These are phyloP conservation scores for Elongisporangium anandrum DNA, from an alignment of 352 stramenopile genomes.

Conservation along the genomic window DNA sequence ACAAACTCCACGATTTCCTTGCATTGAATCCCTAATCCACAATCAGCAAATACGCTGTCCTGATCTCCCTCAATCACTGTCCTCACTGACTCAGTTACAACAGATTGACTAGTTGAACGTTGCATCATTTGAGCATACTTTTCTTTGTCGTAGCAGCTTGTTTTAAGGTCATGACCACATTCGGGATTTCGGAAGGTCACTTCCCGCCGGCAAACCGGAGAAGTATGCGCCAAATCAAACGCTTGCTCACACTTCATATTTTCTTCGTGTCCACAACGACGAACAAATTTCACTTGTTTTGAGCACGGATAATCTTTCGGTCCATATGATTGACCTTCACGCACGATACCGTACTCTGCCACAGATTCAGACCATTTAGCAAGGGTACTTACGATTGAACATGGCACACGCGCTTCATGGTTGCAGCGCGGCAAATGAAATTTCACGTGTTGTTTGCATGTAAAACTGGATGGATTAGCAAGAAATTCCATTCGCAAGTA, in stretches of 20 bases:
- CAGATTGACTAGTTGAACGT: neutral
- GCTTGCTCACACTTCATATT: constrained; percentile 55
- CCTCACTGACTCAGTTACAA: constrained; percentile 23
- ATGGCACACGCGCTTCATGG: constrained; percentile 46
- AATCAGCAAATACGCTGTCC: constrained; percentile 25
- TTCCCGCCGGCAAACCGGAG: constrained; percentile 37
- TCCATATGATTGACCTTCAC: constrained; percentile 59
- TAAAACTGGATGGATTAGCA: constrained; percentile 20
- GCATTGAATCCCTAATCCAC: constrained; percentile 44
- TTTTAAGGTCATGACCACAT: constrained; percentile 57
- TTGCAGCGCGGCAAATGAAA: constrained; percentile 59
- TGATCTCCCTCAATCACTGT: constrained; percentile 24
- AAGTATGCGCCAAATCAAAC: constrained; percentile 52
- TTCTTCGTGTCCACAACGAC: constrained; percentile 56
- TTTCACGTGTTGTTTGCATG: constrained; percentile 51
- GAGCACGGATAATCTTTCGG: constrained; percentile 68
- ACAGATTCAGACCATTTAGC: constrained; percentile 40
- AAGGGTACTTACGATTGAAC: constrained; percentile 36
- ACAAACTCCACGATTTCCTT: constrained; percentile 21
- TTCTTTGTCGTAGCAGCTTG: constrained; percentile 40
- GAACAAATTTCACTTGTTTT: constrained; percentile 49
- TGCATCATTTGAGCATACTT: constrained; percentile 8
- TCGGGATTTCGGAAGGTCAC: constrained; percentile 56
- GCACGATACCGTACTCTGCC: constrained; percentile 35
- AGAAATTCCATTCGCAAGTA: constrained; percentile 40